Percentiles rank a stretch among this genome's conserved stretches.
These are phyloP conservation scores for Zygosaccharomyces lentus DNA, from an alignment of 805 yeast species.

Conservation along the genomic window DNA sequence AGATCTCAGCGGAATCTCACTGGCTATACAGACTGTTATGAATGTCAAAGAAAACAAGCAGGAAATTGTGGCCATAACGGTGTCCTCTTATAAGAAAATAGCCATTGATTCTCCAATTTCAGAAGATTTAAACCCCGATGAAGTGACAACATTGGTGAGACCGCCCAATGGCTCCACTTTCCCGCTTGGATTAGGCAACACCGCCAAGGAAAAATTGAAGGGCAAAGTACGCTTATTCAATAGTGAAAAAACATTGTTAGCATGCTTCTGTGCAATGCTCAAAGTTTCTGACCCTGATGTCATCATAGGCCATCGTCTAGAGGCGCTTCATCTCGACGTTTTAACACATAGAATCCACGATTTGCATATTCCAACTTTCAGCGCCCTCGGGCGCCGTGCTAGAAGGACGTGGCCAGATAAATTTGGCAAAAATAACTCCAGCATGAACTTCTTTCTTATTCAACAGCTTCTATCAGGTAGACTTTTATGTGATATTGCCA, in stretches of 20 bases:
- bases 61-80: constrained; percentile 79
- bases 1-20: constrained; percentile 64
- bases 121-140: constrained; percentile 56
- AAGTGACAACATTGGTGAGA: constrained; percentile 67
- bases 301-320: constrained; percentile 81
- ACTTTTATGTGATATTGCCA: constrained; percentile 84
- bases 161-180: constrained; percentile 63
- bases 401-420: constrained; percentile 74
- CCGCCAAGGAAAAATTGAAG: constrained; percentile 50
- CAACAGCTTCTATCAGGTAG: constrained; percentile 80
- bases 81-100: constrained; percentile 63
- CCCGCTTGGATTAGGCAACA: constrained; percentile 70
- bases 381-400: constrained; percentile 76
- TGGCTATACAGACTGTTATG: constrained; percentile 77
- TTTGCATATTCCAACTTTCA: constrained; percentile 69
- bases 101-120: constrained; percentile 74
- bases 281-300: constrained; percentile 88
- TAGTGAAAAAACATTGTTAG: constrained; percentile 69
- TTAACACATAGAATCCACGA: constrained; percentile 77
- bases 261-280: constrained; percentile 67
- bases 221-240: constrained; percentile 54
- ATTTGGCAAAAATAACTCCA: constrained; percentile 52
- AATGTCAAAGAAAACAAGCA: constrained; percentile 71
- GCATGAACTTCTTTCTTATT: constrained; percentile 51
- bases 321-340: constrained; percentile 71